Conservation (phyloP, 306 rosid genomes). For the Hippophae tibetana region DNA sequence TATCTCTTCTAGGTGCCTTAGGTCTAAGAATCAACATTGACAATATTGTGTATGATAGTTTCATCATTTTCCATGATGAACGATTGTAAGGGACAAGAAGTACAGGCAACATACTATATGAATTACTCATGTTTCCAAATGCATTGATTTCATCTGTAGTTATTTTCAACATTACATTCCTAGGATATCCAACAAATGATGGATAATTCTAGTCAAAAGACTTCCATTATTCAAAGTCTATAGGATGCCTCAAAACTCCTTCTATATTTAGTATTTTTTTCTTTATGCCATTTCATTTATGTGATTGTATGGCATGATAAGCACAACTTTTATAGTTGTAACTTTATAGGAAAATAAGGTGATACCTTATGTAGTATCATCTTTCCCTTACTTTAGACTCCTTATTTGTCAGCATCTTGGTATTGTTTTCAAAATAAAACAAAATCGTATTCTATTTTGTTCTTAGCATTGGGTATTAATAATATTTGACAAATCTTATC, state of each 20-base stretch:
- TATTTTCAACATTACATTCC: neutral
- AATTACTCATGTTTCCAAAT: neutral
- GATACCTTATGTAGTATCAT: too few relatives aligned
- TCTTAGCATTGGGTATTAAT: too few relatives aligned
- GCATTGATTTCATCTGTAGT: conserved; percentile 1
- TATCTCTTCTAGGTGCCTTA: too few relatives aligned
- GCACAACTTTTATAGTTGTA: too few relatives aligned
- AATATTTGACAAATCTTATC: too few relatives aligned
- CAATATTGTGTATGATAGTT: neutral
- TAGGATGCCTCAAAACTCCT: neutral
- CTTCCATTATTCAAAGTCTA: neutral
- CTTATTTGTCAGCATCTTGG: too few relatives aligned
- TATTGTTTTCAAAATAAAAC: too few relatives aligned
- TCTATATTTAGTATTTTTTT: neutral
- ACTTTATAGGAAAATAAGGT: too few relatives aligned
- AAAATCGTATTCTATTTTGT: too few relatives aligned
- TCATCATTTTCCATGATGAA: neutral
- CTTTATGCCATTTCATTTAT: neutral
- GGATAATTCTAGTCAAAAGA: neutral
- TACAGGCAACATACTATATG: neutral
- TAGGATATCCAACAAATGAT: neutral
- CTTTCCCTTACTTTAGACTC: too few relatives aligned
- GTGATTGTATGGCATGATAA: neutral
- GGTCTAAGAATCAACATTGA: too few relatives aligned
- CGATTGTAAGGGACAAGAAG: conserved; percentile 2